Conservation (phyloP, 352 stramenopile genomes). For the Globisporangium parvum region DNA sequence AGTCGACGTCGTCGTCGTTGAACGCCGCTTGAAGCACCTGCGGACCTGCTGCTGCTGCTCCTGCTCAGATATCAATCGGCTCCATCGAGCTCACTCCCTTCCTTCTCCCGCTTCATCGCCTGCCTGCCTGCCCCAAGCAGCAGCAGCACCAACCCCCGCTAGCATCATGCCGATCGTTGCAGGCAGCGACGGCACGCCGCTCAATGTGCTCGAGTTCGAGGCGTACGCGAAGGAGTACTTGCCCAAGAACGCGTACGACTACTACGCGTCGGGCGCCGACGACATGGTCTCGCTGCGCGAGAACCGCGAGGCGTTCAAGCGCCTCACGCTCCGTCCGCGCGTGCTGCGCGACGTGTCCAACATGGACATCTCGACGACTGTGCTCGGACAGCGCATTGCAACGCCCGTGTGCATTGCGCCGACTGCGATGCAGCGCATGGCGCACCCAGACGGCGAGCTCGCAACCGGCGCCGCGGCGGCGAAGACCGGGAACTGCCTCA, state of each 20-base stretch:
- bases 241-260: constrained; percentile 89
- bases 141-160: too few relatives aligned
- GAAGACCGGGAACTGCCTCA: constrained; percentile 87
- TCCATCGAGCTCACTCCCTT: too few relatives aligned
- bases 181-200: constrained; percentile 59
- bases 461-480: constrained; percentile 76
- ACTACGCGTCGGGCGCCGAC: constrained; percentile 91
- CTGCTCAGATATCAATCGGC: background rate
- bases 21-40: background rate
- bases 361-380: constrained; percentile 88
- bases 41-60: too few relatives aligned
- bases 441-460: constrained; percentile 92
- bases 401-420: constrained; percentile 92
- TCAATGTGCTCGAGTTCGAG: constrained; percentile 91
- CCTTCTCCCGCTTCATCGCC: too few relatives aligned
- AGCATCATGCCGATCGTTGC: constrained; percentile 61
- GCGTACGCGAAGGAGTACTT: constrained; percentile 84
- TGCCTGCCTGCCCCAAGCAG: too few relatives aligned
- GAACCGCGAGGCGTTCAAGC: constrained; percentile 88
- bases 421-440: constrained; percentile 92
- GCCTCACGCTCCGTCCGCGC: constrained; percentile 92
- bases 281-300: constrained; percentile 85
- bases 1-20: background rate
- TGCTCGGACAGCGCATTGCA: constrained; percentile 88
- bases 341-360: constrained; percentile 92